Conservation (phyloP, 805 yeast species). For the Candida chilensis region DNA sequence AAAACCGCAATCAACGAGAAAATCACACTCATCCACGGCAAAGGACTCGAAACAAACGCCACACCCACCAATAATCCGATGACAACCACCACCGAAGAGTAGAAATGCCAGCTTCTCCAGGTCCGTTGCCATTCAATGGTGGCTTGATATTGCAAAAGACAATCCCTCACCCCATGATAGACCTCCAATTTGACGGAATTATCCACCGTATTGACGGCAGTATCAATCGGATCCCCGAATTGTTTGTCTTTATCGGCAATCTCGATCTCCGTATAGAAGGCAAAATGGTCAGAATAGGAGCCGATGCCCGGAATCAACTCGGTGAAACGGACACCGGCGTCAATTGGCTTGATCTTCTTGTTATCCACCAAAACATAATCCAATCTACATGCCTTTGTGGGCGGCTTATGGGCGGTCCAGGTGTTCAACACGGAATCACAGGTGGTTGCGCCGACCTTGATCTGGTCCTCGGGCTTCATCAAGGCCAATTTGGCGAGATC, state of each 20-base stretch:
- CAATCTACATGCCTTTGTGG: constrained; percentile 73
- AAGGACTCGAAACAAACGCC: constrained; percentile 46
- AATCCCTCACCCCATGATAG: constrained; percentile 44
- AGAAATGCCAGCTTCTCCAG: constrained; percentile 63
- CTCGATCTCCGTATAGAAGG: constrained; percentile 56
- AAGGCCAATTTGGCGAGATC: constrained; percentile 8
- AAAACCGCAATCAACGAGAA: constrained; percentile 47
- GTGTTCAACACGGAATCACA: constrained; percentile 85
- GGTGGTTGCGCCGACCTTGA: constrained; percentile 71
- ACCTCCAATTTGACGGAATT: no score
- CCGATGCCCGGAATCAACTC: constrained; percentile 56
- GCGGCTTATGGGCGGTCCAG: constrained; percentile 55
- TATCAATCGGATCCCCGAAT: no score
- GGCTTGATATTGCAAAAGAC: constrained; percentile 35
- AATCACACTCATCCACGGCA: constrained; percentile 60
- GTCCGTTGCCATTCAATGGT: constrained; percentile 49
- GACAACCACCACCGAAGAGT: constrained; percentile 39
- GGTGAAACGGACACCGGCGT: constrained; percentile 69
- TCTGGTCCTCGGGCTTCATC: constrained; percentile 39
- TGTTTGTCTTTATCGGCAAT: no score
- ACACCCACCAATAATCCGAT: constrained; percentile 47
- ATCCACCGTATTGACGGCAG: no score
- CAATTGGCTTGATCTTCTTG: constrained; percentile 36
- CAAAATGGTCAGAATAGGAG: constrained; percentile 91
- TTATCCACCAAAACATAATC: constrained; percentile 83